A percentile compares a stretch with the other conserved stretches of the same genome.
phyloP scores from a whole-genome alignment of 768 basidiomycete genomes.

The Mycena haematopus region DNA sequence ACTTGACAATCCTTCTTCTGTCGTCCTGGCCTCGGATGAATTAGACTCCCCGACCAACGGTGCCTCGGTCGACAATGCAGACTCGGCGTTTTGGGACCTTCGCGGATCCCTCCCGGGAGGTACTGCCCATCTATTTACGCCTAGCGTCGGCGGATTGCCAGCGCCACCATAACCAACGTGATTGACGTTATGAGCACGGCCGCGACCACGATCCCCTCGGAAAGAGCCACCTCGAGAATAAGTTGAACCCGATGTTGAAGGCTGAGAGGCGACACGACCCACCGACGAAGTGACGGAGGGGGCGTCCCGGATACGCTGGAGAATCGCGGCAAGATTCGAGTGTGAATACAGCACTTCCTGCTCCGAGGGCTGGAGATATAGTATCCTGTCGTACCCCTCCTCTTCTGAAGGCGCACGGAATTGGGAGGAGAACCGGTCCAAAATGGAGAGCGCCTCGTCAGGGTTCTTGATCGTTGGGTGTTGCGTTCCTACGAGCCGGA shows the following conservation, averaged over 20 bases:
- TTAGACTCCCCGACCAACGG: not conserved
- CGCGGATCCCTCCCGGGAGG: not conserved
- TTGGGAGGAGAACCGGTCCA: conserved; percentile 68
- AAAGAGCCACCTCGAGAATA: conserved; percentile 32
- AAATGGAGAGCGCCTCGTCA: conserved; percentile 62
- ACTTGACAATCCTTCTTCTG: not conserved
- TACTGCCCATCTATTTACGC: conserved; percentile 15
- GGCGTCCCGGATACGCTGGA: conserved; percentile 57
- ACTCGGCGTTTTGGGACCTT: not conserved
- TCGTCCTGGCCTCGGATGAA: not conserved
- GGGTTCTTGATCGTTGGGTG: conserved; percentile 80
- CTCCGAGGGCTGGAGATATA: conserved; percentile 51
- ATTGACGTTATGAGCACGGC: conserved; percentile 29
- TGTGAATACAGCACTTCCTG: conserved; percentile 55
- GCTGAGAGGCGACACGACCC: conserved; percentile 30
- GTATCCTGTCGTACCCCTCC: conserved; percentile 74
- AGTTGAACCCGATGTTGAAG: conserved; percentile 28
- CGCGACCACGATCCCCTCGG: conserved; percentile 33
- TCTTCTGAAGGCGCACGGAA: conserved; percentile 58
- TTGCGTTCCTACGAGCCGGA: conserved; percentile 55
- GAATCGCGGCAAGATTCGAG: conserved; percentile 56
- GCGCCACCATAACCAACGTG: conserved; percentile 17
- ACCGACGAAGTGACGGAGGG: conserved; percentile 37
- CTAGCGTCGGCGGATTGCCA: conserved; percentile 21
- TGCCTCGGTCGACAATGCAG: not conserved